phyloP scores from a whole-genome alignment of 2,329 filamentous ascomycete genomes.

The Claviceps monticola region DNA sequence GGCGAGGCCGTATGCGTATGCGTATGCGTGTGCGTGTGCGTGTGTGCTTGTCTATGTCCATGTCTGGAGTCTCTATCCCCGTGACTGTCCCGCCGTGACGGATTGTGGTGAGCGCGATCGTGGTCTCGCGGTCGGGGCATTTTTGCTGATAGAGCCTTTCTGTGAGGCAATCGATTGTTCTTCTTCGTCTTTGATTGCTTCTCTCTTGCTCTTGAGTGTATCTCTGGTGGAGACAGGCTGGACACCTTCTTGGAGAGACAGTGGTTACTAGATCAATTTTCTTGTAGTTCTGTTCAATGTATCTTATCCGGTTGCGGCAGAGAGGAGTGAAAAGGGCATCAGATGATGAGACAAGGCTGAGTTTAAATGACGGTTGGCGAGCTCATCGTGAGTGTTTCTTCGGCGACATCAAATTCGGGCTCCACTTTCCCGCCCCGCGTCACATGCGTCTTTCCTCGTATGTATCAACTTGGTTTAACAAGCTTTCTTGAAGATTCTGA shows the following conservation, averaged over 20 bases:
- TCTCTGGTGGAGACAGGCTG: neutral
- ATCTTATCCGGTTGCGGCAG: neutral
- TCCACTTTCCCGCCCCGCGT: neutral
- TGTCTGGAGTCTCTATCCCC: neutral
- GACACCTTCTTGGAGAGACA: neutral
- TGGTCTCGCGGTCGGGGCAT: neutral
- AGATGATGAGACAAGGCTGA: neutral
- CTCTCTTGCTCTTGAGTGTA: neutral
- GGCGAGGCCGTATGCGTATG: neutral
- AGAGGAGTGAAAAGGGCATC: neutral
- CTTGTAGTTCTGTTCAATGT: neutral
- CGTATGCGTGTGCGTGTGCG: neutral
- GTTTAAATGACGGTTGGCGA: neutral
- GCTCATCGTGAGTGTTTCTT: neutral
- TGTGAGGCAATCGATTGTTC: neutral
- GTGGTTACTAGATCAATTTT: neutral
- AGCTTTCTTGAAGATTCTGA: neutral
- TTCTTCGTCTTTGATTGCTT: neutral
- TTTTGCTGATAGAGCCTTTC: neutral
- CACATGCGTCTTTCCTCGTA: no score
- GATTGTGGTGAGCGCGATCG: neutral
- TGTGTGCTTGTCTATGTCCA: neutral
- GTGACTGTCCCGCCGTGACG: neutral
- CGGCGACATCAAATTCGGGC: neutral
- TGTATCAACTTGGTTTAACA: no score